These are phyloP conservation scores for Tylopilus balloui DNA, from an alignment of 768 basidiomycete species.

Conservation along the genomic window DNA sequence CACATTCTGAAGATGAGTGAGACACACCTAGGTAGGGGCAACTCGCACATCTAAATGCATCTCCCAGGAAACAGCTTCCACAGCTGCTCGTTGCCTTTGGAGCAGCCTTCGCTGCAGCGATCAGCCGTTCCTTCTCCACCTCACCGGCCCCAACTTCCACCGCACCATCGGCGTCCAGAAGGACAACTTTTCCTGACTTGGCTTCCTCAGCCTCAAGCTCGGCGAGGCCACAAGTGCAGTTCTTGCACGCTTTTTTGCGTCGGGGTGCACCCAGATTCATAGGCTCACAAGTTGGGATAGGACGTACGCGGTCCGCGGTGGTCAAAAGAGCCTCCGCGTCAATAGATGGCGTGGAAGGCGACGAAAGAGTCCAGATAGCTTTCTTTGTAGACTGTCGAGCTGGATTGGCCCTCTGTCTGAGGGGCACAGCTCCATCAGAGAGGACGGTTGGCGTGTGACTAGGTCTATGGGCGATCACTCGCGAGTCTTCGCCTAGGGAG, in stretches of 20 bases:
- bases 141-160: conserved; percentile 53
- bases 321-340: conserved; percentile 84
- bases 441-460: conserved; percentile 36
- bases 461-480: conserved; percentile 70
- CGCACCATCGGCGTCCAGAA: conserved; percentile 59
- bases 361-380: conserved; percentile 79
- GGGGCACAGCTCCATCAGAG: conserved; percentile 36
- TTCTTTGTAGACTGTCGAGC: conserved; percentile 74
- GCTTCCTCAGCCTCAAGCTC: conserved; percentile 88
- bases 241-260: conserved; percentile 91
- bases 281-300: conserved; percentile 74
- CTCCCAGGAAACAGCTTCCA: conserved; percentile 95
- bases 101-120: conserved; percentile 62
- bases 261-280: conserved; percentile 46
- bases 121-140: conserved; percentile 60
- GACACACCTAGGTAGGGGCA: conserved; percentile 93
- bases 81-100: conserved; percentile 94
- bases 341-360: conserved; percentile 67
- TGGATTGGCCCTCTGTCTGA: conserved; percentile 49
- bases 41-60: conserved; percentile 93
- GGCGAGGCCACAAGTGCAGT: conserved; percentile 92
- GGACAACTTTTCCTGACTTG: conserved; percentile 53
- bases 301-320: conserved; percentile 73
- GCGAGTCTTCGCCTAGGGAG: conserved; percentile 33
- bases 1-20: background rate